Percentiles rank a stretch among this genome's conserved stretches.
Conservation (phyloP, 2,329 filamentous ascomycete genomes). For the Didymella keratinophila region DNA sequence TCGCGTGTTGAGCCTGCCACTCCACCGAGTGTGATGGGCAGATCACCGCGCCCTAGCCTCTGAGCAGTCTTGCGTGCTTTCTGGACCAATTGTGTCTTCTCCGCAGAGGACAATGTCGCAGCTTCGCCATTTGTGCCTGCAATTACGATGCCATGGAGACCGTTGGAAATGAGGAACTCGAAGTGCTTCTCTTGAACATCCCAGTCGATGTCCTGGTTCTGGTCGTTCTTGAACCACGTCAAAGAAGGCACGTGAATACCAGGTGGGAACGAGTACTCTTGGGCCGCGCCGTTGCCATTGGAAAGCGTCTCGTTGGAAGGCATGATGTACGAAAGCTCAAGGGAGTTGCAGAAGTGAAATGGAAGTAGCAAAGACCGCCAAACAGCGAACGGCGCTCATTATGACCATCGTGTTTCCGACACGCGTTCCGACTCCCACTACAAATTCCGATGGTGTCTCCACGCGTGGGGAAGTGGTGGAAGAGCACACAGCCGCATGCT, state of each 20-base stretch:
- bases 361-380: not conserved
- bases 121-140: constrained; percentile 58
- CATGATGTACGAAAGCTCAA: constrained; percentile 26
- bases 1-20: constrained; percentile 52
- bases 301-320: constrained; percentile 40
- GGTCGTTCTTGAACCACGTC: constrained; percentile 62
- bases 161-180: constrained; percentile 62
- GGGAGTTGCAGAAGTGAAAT: not conserved
- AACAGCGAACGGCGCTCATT: constrained; percentile 27
- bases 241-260: constrained; percentile 66
- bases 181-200: constrained; percentile 61
- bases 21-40: constrained; percentile 55
- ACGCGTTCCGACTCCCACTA: constrained; percentile 31
- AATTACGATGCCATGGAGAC: constrained; percentile 60
- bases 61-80: constrained; percentile 50
- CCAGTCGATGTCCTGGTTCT: constrained; percentile 64
- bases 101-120: constrained; percentile 50
- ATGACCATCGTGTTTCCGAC: constrained; percentile 24
- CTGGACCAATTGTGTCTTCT: constrained; percentile 53
- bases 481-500: constrained; percentile 6
- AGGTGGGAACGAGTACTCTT: constrained; percentile 54
- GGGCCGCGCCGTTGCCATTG: constrained; percentile 35
- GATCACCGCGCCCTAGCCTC: constrained; percentile 40
- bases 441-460: constrained; percentile 27
- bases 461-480: constrained; percentile 19